Conservation (phyloP, 208 protist species). For the Tritrichomonas musculus region DNA sequence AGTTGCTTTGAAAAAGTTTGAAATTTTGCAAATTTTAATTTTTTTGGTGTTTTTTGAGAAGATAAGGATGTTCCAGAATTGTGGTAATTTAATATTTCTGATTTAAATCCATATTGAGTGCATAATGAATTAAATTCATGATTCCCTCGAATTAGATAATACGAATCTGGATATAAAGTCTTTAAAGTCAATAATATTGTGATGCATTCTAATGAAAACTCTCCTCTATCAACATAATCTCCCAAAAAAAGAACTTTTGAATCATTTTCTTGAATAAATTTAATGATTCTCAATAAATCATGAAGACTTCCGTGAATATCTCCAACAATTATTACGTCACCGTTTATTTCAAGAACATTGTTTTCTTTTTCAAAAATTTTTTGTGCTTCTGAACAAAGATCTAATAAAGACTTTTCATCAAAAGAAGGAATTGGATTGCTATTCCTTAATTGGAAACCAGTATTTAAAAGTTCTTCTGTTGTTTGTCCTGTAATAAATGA, state of each 20-base stretch:
- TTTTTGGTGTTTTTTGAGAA: too few species aligned
- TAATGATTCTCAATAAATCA: conserved; percentile 43
- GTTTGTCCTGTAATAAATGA: too few species aligned
- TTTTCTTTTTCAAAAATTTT: not conserved
- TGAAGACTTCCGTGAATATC: conserved; percentile 51
- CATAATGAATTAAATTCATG: conserved; percentile 93
- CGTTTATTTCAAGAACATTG: not conserved
- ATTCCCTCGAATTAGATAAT: conserved; percentile 95
- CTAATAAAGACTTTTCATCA: not conserved
- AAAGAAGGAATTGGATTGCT: too few species aligned
- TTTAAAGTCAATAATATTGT: not conserved
- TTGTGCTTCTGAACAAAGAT: not conserved
- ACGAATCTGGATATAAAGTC: conserved; percentile 60
- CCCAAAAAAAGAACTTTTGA: conserved; percentile 45
- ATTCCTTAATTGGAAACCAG: too few species aligned
- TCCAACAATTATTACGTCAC: not conserved
- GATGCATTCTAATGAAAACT: not conserved
- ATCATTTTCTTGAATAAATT: not conserved
- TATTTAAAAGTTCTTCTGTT: too few species aligned
- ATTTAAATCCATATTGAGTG: conserved; percentile 86
- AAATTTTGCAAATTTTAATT: too few species aligned
- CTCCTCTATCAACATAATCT: conserved; percentile 22
- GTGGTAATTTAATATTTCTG: too few species aligned
- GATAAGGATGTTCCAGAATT: too few species aligned
- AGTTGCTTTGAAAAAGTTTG: too few species aligned